Base-by-base conservation (phyloP, 768 basidiomycete genomes). In the Collybia mongolica region DNA sequence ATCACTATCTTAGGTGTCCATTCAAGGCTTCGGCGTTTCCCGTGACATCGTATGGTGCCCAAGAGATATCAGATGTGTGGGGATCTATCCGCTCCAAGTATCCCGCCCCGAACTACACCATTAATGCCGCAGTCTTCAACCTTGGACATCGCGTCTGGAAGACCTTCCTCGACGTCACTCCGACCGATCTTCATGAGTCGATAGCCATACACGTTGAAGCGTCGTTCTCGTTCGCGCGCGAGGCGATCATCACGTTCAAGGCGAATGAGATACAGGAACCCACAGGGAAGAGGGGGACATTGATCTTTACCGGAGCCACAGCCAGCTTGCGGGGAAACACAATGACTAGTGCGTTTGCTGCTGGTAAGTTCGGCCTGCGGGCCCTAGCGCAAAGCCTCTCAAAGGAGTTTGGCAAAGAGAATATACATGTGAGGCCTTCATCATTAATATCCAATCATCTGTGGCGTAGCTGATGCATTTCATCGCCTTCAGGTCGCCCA, bases 241-340 rank as follows among this genome's bases (percentile, higher is more conserved):
- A 82, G 39, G 77, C 75, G 6, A 77, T 89, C 43, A 59, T 81
- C 24, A 72, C 76, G 1, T 82, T 88, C 65, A 82, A 83, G 60
- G 72, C 75, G 39, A 84, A 84, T 54, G 71, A 74, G 8, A 61
- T 77, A 6, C 72, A 72, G n/a, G 66, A 75, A 42, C 60, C 70
- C 1, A 64, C 63, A n/a, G 81, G 83, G 9, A 79, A 80, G 59
- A 72, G 76, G 22, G 88, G 88, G 6, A 78, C 82, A 0, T 64
- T 90, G 41, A 75, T 88, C 12, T 87, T 88, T 60, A 90, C 87
- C 0, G 86, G 87, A 0, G 88, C 88, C 1, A 89, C 88, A 6
- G 83, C 88, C 5, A 74, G 81, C 46, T 48, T 79, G 17, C 69
- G 88, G 48, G 88, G 88, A 5, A 88, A 87, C 48, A 67, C 69